A percentile compares a stretch with the other conserved stretches of the same genome.
These are phyloP conservation scores for Euphrasia arctica DNA, from an alignment of 305 asterid genomes.

Conservation along the genomic window DNA sequence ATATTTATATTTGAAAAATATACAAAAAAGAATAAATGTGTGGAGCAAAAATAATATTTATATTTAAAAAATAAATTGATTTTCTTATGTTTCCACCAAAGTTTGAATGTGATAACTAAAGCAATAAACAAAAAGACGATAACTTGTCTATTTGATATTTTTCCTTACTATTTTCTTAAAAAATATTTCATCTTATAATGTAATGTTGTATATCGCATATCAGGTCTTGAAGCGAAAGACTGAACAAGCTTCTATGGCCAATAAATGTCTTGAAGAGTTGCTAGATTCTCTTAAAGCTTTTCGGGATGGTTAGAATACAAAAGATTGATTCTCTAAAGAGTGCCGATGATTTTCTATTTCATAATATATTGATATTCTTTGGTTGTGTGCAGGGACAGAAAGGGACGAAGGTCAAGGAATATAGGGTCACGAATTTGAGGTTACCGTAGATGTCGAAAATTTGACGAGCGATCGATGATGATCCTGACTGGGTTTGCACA, in stretches of 20 bases:
- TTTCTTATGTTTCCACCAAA: no score
- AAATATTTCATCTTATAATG: not conserved
- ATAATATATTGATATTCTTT: constrained; percentile 16
- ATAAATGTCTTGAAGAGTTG: constrained; percentile 90
- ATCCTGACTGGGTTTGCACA: no score
- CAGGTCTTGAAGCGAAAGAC: constrained; percentile 95
- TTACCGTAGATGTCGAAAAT: constrained; percentile 39
- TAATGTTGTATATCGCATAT: constrained; percentile 13
- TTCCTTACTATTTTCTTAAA: not conserved
- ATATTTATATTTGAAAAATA: no score
- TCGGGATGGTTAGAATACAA: constrained; percentile 60
- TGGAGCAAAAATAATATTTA: no score
- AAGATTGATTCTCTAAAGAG: not conserved
- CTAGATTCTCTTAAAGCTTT: constrained; percentile 82
- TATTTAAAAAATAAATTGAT: no score
- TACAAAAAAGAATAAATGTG: no score
- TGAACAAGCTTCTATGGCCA: constrained; percentile 94
- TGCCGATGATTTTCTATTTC: constrained; percentile 9
- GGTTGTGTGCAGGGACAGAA: constrained; percentile 42
- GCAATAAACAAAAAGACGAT: no score
- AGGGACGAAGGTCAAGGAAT: constrained; percentile 66
- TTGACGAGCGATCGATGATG: no score
- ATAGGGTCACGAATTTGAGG: constrained; percentile 93
- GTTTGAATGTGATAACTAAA: constrained; percentile 29
- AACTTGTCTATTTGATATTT: constrained; percentile 4